Conservation (phyloP, 1,284 basidiomycete species). For the Microbotryum lychnidis-dioicae region DNA sequence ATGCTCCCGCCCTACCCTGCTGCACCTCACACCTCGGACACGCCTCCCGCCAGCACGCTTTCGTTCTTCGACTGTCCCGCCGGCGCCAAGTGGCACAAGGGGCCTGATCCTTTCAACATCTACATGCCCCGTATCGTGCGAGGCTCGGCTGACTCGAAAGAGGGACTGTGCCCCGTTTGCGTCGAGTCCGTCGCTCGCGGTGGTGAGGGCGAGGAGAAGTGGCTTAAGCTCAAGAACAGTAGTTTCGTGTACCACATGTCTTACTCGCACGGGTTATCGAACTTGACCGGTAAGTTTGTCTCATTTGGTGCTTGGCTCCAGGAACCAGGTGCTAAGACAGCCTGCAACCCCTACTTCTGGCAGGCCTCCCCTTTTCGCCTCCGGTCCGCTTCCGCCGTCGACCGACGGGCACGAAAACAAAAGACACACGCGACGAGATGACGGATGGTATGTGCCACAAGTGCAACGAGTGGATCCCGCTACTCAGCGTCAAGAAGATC, state of each 20-base stretch:
- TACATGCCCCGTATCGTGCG: conserved; percentile 70
- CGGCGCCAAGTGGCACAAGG: conserved; percentile 26
- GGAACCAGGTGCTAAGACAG: conserved; percentile 50
- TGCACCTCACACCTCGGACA: not conserved
- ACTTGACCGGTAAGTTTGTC: conserved; percentile 46
- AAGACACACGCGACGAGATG: conserved; percentile 53
- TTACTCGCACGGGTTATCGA: conserved; percentile 49
- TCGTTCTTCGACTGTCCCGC: not conserved
- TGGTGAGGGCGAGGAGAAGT: conserved; percentile 55
- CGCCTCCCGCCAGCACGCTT: not conserved
- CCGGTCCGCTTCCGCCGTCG: conserved; percentile 55
- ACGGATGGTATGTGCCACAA: conserved; percentile 68
- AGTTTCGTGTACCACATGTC: conserved; percentile 58
- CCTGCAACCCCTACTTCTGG: conserved; percentile 37
- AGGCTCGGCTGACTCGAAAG: conserved; percentile 58
- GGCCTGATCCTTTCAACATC: conserved; percentile 47
- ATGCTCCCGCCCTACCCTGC: not conserved
- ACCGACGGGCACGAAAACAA: conserved; percentile 44
- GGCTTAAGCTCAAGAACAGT: conserved; percentile 49
- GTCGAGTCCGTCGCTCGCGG: conserved; percentile 54
- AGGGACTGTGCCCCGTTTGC: conserved; percentile 69
- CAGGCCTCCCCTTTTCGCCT: conserved; percentile 63
- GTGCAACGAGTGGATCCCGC: conserved; percentile 27
- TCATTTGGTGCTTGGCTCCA: not conserved
- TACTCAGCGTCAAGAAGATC: conserved; percentile 28